Evolutionary conservation across 2,329 filamentous ascomycete genomes (phyloP).

Genomic region (Cryphonectria nitschkei): DNA sequence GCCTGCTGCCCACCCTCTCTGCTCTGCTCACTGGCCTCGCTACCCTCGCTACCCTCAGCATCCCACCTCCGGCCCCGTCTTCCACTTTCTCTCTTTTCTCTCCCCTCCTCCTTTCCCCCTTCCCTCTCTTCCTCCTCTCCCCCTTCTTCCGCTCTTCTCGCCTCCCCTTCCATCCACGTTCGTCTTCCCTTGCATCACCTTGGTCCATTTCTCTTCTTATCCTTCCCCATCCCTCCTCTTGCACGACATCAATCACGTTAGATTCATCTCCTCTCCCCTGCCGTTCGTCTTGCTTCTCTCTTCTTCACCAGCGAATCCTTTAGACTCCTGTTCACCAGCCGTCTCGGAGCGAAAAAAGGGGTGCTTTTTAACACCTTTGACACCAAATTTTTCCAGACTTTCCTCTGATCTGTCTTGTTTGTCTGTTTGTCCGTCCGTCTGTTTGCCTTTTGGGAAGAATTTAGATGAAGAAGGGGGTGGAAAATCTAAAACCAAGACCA

Average conservation of each 20-base stretch:
- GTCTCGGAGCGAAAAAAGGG: neutral
- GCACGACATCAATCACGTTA: neutral
- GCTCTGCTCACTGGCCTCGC: neutral
- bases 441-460: too few relatives aligned
- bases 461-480: neutral
- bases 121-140: neutral
- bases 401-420: neutral
- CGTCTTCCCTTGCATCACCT: neutral
- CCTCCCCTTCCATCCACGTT: neutral
- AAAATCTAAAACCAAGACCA: too few relatives aligned
- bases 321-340: neutral
- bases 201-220: neutral
- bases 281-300: too few relatives aligned
- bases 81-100: constrained; percentile 7
- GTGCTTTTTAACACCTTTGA: neutral
- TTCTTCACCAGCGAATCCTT: neutral
- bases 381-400: neutral
- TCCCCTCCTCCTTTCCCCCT: neutral
- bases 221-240: too few relatives aligned
- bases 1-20: constrained; percentile 2
- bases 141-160: neutral
- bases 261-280: neutral
- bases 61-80: constrained; percentile 1
- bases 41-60: neutral
- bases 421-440: neutral